These are phyloP conservation scores for Myxozyma nipponensis DNA, from an alignment of 805 yeast species.

Conservation along the genomic window DNA sequence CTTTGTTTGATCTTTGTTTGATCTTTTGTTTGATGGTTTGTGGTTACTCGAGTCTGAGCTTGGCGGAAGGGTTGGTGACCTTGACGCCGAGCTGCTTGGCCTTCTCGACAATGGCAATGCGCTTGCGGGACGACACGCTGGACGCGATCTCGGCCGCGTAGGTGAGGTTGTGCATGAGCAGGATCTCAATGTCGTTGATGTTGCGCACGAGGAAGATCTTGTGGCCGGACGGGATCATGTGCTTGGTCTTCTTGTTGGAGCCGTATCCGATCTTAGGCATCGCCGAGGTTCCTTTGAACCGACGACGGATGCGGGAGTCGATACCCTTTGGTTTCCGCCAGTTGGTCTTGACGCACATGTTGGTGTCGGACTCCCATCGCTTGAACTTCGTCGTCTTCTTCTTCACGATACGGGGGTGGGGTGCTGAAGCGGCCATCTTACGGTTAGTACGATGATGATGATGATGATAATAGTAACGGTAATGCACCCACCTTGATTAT, in stretches of 20 bases:
- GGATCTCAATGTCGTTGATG: conserved; percentile 82
- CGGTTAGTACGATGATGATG: no score
- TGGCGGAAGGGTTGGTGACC: conserved; percentile 98
- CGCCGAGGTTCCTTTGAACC: conserved; percentile 96
- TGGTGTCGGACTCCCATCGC: conserved; percentile 99
- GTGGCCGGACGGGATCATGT: conserved; percentile 96
- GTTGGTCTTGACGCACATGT: conserved; percentile 95
- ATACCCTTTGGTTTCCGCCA: conserved; percentile 99
- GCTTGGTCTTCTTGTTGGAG: conserved; percentile 98
- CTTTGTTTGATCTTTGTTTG: neutral
- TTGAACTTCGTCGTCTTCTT: conserved; percentile 98
- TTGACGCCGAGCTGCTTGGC: conserved; percentile 98
- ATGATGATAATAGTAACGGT: no score
- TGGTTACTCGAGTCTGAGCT: conserved; percentile 22
- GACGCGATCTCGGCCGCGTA: conserved; percentile 99
- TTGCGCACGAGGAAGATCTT: conserved; percentile 92
- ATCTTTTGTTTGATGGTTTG: neutral
- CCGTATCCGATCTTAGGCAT: conserved; percentile 99
- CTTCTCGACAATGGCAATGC: conserved; percentile 91
- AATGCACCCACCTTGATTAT: no score
- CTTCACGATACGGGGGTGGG: conserved; percentile 99
- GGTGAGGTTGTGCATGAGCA: conserved; percentile 94
- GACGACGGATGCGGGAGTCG: conserved; percentile 98
- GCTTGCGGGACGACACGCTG: conserved; percentile 97
- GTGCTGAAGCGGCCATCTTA: conserved; percentile 88